Percentiles rank a stretch among this genome's conserved stretches.
Conservation (phyloP, 768 basidiomycete genomes). For the Russula olivacea region DNA sequence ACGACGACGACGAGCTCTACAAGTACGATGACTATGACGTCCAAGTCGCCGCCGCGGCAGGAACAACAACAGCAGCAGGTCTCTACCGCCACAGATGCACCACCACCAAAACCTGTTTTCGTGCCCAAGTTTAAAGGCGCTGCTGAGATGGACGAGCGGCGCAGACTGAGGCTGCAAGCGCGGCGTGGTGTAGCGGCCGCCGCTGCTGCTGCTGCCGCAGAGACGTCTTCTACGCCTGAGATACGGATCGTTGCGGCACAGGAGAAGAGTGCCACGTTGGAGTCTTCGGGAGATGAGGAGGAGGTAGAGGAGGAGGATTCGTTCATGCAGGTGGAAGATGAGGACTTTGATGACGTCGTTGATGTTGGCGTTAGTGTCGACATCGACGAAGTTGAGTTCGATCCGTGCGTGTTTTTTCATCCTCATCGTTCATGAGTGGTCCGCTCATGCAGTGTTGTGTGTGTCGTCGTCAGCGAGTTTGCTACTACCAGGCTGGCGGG, state of each 20-base stretch:
- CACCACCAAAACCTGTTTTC: constrained; percentile 45
- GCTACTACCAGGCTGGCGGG: constrained; percentile 50
- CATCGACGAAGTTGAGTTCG: constrained; percentile 65
- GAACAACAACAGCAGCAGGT: background rate
- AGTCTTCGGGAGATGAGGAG: constrained; percentile 47
- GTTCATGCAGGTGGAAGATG: constrained; percentile 39
- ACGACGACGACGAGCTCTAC: background rate
- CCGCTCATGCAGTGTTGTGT: background rate
- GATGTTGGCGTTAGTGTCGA: constrained; percentile 48
- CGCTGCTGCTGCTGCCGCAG: background rate
- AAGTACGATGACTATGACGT: background rate
- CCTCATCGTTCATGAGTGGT: background rate
- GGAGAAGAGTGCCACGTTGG: constrained; percentile 40
- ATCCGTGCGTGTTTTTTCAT: constrained; percentile 51
- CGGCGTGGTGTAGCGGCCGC: constrained; percentile 38
- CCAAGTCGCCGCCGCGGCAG: constrained; percentile 15
- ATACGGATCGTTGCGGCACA: constrained; percentile 32
- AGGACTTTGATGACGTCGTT: constrained; percentile 44
- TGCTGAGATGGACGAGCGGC: constrained; percentile 78
- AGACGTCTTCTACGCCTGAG: constrained; percentile 27
- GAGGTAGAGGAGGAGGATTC: constrained; percentile 44
- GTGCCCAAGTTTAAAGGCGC: constrained; percentile 76
- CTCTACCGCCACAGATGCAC: background rate
- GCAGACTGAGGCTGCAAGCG: constrained; percentile 60
- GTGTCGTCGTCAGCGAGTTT: constrained; percentile 49